These are phyloP conservation scores for Crithidia mellificae DNA, from an alignment of 208 protist species.

Conservation along the genomic window DNA sequence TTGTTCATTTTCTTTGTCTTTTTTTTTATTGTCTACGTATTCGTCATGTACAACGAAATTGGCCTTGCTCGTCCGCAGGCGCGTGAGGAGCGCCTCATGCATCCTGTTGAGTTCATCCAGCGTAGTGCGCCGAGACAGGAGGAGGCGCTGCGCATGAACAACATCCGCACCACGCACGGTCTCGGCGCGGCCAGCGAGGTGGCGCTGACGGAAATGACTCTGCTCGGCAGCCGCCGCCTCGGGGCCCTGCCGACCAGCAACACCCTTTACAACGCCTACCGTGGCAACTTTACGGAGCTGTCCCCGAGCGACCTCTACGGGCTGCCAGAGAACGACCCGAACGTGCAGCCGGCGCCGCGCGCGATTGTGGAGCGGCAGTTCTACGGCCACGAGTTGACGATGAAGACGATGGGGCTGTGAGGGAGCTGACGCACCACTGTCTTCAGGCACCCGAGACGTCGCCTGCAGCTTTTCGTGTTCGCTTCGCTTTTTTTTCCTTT, in stretches of 20 bases:
- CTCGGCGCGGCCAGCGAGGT: slow-evolving; percentile 73
- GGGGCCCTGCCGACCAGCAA: slow-evolving; percentile 75
- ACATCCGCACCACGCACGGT: slow-evolving; percentile 80
- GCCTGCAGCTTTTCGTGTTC: too few species aligned
- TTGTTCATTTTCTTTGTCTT: too few species aligned
- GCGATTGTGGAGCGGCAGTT: slow-evolving; percentile 72
- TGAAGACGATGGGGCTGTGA: slow-evolving; percentile 79
- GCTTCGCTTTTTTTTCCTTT: neutral
- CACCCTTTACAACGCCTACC: slow-evolving; percentile 82
- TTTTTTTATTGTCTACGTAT: too few species aligned
- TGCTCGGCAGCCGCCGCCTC: slow-evolving; percentile 67
- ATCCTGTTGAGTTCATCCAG: slow-evolving; percentile 89
- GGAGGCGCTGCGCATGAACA: slow-evolving; percentile 81
- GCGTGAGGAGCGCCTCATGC: slow-evolving; percentile 68
- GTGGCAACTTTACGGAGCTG: slow-evolving; percentile 75
- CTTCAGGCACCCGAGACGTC: neutral
- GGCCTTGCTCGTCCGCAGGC: slow-evolving; percentile 45
- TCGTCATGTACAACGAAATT: slow-evolving; percentile 49
- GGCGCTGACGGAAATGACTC: slow-evolving; percentile 73
- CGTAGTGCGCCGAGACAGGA: slow-evolving; percentile 60
- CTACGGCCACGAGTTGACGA: slow-evolving; percentile 84
- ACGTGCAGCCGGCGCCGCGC: slow-evolving; percentile 83
- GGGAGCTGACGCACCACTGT: neutral
- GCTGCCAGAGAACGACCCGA: slow-evolving; percentile 78
- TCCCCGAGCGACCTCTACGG: slow-evolving; percentile 73